These are phyloP conservation scores for Venustampulla echinocandica DNA, from an alignment of 495 filamentous ascomycete genomes.

Conservation along the genomic window DNA sequence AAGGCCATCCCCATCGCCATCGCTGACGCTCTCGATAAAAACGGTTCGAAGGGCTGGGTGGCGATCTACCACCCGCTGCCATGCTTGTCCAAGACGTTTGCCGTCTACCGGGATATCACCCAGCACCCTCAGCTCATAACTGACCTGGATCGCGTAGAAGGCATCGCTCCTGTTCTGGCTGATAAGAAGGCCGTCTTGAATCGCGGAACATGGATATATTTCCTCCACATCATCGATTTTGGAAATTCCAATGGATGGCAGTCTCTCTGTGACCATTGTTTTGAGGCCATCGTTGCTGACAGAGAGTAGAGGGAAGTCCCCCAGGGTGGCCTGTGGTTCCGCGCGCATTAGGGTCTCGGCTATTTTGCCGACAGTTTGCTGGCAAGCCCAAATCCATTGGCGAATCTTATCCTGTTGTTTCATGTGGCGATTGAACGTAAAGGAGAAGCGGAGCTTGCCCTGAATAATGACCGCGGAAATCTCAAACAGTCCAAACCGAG, in stretches of 20 bases:
- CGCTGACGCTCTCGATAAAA: constrained; percentile 39
- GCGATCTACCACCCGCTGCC: constrained; percentile 43
- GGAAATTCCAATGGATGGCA: constrained; percentile 40
- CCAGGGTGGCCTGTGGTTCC: constrained; percentile 45
- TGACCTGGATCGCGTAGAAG: constrained; percentile 12
- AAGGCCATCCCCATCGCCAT: constrained; percentile 32
- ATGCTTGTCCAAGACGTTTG: constrained; percentile 26
- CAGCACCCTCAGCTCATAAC: background rate
- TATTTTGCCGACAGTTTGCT: constrained; percentile 42
- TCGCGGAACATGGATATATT: constrained; percentile 56
- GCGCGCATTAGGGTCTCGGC: constrained; percentile 41
- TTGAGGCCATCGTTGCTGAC: constrained; percentile 50
- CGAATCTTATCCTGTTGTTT: constrained; percentile 48
- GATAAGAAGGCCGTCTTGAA: constrained; percentile 60
- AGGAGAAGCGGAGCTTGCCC: constrained; percentile 52
- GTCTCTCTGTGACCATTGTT: constrained; percentile 34
- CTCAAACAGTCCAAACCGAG: constrained; percentile 59
- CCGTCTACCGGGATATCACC: background rate
- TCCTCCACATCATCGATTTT: constrained; percentile 42
- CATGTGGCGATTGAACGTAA: constrained; percentile 54
- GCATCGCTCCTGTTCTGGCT: constrained; percentile 30
- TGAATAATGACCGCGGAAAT: constrained; percentile 51
- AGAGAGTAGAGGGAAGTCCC: constrained; percentile 54
- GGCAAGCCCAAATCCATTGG: constrained; percentile 51
- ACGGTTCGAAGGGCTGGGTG: constrained; percentile 47